Evolutionary conservation across 805 yeast genomes (phyloP).

Genomic region (Lachancea kluyveri): DNA sequence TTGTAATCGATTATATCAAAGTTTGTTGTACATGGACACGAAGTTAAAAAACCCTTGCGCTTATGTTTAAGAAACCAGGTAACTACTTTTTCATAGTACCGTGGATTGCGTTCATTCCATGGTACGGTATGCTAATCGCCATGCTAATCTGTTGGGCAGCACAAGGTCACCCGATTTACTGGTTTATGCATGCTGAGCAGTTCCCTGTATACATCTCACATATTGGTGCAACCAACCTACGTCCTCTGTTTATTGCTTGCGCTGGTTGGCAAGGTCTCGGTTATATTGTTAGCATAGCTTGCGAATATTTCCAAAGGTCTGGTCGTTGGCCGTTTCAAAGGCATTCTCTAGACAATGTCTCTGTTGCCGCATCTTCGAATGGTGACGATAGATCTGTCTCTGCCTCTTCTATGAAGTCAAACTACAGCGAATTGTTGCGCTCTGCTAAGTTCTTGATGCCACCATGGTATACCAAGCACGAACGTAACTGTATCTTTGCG

Average conservation of each 20-base stretch:
- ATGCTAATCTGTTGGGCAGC: constrained; percentile 71
- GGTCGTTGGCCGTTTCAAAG: constrained; percentile 35
- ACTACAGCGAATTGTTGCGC: constrained; percentile 15
- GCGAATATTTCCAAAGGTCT: constrained; percentile 59
- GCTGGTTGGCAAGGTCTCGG: constrained; percentile 73
- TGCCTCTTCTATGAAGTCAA: constrained; percentile 11
- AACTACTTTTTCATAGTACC: constrained; percentile 56
- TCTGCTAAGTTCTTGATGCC: constrained; percentile 28
- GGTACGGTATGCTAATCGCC: constrained; percentile 92
- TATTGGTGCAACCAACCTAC: constrained; percentile 80
- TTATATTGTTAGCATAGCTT: constrained; percentile 53
- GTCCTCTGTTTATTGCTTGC: constrained; percentile 78
- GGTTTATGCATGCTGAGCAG: constrained; percentile 42
- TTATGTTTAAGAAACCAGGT: constrained; percentile 32
- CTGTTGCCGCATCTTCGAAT: constrained; percentile 38
- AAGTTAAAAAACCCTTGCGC: too few relatives aligned
- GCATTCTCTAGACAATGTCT: constrained; percentile 21
- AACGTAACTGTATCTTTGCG: constrained; percentile 36
- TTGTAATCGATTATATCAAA: too few relatives aligned
- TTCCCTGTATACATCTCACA: constrained; percentile 71
- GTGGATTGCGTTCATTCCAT: constrained; percentile 54
- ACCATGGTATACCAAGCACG: constrained; percentile 35
- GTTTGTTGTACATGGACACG: too few relatives aligned
- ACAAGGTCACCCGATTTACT: constrained; percentile 71
- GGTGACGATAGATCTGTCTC: constrained; percentile 6